phyloP scores from a whole-genome alignment of 169 alveolate species.

The Cryptosporidium sp. region DNA sequence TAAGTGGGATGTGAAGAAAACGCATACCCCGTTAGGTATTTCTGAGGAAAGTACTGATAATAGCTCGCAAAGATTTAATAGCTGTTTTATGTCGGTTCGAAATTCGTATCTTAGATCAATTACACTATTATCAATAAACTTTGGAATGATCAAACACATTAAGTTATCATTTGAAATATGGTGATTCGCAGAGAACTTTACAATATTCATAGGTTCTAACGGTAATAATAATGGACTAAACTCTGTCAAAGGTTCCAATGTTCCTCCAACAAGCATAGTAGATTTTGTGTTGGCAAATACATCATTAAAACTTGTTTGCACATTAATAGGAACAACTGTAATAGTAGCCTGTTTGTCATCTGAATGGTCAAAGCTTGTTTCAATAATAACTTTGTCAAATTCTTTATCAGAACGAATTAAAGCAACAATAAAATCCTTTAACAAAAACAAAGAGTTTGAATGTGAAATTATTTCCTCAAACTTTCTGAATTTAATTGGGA shows the following conservation, averaged over 20 bases:
- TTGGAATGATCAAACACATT: slow-evolving; percentile 37
- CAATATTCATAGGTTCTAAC: slow-evolving; percentile 15
- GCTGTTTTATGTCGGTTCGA: slow-evolving; percentile 76
- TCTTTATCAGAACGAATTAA: slow-evolving; percentile 75
- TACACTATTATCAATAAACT: background rate
- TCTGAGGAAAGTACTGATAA: slow-evolving; percentile 70
- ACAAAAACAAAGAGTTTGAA: slow-evolving; percentile 72
- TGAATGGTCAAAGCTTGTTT: slow-evolving; percentile 1
- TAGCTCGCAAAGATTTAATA: slow-evolving; percentile 76
- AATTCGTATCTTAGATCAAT: slow-evolving; percentile 80
- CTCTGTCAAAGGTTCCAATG: slow-evolving; percentile 84
- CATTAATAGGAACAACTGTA: slow-evolving; percentile 79
- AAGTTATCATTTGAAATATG: slow-evolving; percentile 69
- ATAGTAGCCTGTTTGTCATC: slow-evolving; percentile 29
- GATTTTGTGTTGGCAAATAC: slow-evolving; percentile 76
- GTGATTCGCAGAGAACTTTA: slow-evolving; percentile 62
- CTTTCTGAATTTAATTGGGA: background rate
- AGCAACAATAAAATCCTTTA: slow-evolving; percentile 71
- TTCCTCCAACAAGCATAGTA: slow-evolving; percentile 82
- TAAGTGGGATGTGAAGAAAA: slow-evolving; percentile 82
- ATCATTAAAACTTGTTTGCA: slow-evolving; percentile 74
- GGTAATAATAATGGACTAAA: slow-evolving; percentile 75
- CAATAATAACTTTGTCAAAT: slow-evolving; percentile 74
- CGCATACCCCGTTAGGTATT: slow-evolving; percentile 85
- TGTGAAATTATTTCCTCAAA: background rate